Percentiles rank a stretch among this genome's conserved stretches.
Conservation (phyloP, 108 stramenopile species). For the Nannochloropsis granulata region DNA sequence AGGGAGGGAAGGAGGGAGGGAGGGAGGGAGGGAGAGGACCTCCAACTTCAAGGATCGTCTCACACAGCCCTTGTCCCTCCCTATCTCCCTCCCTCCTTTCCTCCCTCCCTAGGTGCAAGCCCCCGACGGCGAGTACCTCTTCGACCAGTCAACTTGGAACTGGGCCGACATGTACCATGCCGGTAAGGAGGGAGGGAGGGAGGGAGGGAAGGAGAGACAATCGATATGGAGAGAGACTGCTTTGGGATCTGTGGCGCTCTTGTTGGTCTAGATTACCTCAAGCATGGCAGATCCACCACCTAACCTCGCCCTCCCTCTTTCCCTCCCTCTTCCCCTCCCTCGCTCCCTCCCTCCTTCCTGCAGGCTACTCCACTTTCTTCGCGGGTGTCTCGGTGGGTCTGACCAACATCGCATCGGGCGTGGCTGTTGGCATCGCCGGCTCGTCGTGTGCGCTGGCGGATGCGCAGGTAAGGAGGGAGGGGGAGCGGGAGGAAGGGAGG, state of each 20-base stretch:
- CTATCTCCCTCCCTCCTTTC: not conserved
- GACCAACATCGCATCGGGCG: constrained; percentile 93
- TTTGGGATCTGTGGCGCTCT: not conserved
- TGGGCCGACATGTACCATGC: not conserved
- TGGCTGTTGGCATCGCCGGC: constrained; percentile 94
- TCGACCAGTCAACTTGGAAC: not conserved
- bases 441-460: constrained; percentile 90
- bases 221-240: not conserved
- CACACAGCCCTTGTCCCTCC: not conserved
- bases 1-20: not conserved
- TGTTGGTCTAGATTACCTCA: not conserved
- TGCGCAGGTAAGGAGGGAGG: constrained; percentile 54
- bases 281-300: not conserved
- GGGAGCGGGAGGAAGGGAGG: not conserved
- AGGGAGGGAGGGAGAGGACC: not conserved
- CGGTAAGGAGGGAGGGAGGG: not conserved
- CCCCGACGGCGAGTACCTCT: not conserved
- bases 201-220: not conserved
- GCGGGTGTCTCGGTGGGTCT: constrained; percentile 86
- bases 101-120: not conserved
- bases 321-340: not conserved
- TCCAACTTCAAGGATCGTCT: not conserved
- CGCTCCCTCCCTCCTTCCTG: constrained; percentile 12
- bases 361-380: constrained; percentile 93
- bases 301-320: no score